These are phyloP conservation scores for Yamadazyma sp. DNA, from an alignment of 805 yeast genomes.

Conservation along the genomic window DNA sequence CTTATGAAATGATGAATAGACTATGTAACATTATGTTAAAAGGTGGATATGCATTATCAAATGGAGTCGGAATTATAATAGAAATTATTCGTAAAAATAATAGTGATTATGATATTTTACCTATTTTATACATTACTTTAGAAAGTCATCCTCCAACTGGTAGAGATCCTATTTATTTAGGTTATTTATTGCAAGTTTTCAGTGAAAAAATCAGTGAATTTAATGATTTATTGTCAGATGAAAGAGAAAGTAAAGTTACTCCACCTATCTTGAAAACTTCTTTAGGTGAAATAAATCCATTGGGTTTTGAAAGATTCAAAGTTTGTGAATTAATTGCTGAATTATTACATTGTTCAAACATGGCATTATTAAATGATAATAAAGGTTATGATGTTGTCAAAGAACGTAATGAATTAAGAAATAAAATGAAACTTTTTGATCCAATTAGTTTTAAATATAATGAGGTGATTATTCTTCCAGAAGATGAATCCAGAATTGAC, in stretches of 20 bases:
- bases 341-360: constrained; percentile 44
- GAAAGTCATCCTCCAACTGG: constrained; percentile 48
- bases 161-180: constrained; percentile 45
- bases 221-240: constrained; percentile 30
- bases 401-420: constrained; percentile 35
- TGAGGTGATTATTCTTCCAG: constrained; percentile 38
- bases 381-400: constrained; percentile 41
- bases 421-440: constrained; percentile 40
- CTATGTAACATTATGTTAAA: constrained; percentile 40
- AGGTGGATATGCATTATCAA: constrained; percentile 47
- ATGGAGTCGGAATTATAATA: constrained; percentile 47
- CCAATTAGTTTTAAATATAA: constrained; percentile 45
- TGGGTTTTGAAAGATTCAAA: constrained; percentile 46
- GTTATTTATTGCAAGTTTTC: constrained; percentile 40
- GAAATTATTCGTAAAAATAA: constrained; percentile 45
- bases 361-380: constrained; percentile 44
- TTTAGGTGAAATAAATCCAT: constrained; percentile 38
- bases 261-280: constrained; percentile 24
- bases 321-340: constrained; percentile 47
- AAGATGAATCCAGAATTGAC: constrained; percentile 13
- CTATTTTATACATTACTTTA: constrained; percentile 42
- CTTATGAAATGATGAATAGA: constrained; percentile 31
- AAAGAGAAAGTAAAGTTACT: constrained; percentile 14
- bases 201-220: constrained; percentile 36
- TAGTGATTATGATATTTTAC: constrained; percentile 44